Percentiles rank a stretch among this genome's conserved stretches.
These are phyloP conservation scores for Trametes villosa DNA, from an alignment of 768 basidiomycete genomes.

Conservation along the genomic window DNA sequence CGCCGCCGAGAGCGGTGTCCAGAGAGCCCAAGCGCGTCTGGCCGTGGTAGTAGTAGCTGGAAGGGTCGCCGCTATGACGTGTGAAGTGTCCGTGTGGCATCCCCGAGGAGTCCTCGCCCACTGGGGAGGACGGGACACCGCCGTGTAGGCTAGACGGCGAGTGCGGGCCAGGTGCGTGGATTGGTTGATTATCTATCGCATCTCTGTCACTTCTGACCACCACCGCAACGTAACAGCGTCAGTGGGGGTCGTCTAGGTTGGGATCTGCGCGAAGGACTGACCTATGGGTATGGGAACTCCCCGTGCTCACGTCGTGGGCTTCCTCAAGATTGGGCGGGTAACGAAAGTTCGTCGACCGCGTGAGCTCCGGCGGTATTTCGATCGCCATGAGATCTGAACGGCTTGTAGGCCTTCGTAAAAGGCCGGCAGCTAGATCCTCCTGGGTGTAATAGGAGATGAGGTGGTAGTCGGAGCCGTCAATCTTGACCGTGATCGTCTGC, in stretches of 20 bases:
- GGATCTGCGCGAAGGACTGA: conserved; percentile 41
- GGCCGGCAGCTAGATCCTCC: conserved; percentile 73
- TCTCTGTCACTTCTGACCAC: conserved; percentile 29
- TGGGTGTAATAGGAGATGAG: conserved; percentile 84
- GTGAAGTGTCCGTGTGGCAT: conserved; percentile 25
- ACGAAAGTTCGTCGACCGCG: conserved; percentile 80
- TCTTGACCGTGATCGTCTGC: conserved; percentile 85
- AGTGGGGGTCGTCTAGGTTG: conserved; percentile 3
- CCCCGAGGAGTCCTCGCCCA: conserved; percentile 30
- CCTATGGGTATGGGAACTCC: conserved; percentile 68
- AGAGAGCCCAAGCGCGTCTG: conserved; percentile 14
- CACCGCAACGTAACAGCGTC: conserved; percentile 17
- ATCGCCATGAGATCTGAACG: conserved; percentile 74
- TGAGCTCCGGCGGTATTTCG: conserved; percentile 75
- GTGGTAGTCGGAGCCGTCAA: conserved; percentile 80
- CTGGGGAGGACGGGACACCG: conserved; percentile 10
- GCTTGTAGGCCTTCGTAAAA: conserved; percentile 69
- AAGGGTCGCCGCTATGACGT: conserved; percentile 17
- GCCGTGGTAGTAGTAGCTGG: conserved; percentile 18
- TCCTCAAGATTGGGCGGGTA: conserved; percentile 78
- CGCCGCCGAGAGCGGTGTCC: conserved; percentile 9
- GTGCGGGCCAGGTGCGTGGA: conserved; percentile 12
- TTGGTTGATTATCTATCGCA: conserved; percentile 28
- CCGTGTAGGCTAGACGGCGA: conserved; percentile 12
- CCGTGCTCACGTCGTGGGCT: conserved; percentile 55